phyloP scores from a whole-genome alignment of 192 early-diverging fungal genomes.

The Gonapodya prolifera region DNA sequence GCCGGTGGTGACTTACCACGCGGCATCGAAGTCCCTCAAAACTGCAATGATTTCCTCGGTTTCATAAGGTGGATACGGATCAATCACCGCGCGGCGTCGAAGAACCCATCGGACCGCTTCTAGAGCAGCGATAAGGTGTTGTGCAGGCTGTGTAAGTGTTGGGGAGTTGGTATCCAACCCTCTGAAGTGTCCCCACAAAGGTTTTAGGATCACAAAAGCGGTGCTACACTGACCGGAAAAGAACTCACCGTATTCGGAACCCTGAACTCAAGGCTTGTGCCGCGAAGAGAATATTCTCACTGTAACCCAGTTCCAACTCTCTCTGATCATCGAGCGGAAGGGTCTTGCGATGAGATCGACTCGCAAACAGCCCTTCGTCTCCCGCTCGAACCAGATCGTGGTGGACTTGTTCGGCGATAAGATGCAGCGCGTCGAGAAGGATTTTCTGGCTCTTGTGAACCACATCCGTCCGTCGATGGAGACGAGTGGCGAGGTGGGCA shows the following conservation, averaged over 20 bases:
- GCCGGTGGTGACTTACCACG: too few relatives aligned
- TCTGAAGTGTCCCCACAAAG: background rate
- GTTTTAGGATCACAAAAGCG: background rate
- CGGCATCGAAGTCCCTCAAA: constrained; percentile 46
- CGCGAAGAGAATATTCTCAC: constrained; percentile 59
- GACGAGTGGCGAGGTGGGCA: background rate
- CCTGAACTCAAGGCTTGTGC: constrained; percentile 50
- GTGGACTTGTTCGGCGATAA: constrained; percentile 28
- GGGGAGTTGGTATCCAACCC: background rate
- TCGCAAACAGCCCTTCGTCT: constrained; percentile 4
- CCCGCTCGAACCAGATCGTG: constrained; percentile 8
- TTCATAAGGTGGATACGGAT: constrained; percentile 13
- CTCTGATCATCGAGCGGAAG: constrained; percentile 54
- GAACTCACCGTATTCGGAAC: constrained; percentile 51
- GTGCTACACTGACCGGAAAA: constrained; percentile 26
- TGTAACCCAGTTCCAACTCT: constrained; percentile 52
- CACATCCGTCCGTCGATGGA: constrained; percentile 20
- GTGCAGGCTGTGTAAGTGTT: background rate
- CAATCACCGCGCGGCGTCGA: constrained; percentile 13
- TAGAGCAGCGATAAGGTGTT: constrained; percentile 37
- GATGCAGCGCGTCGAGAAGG: constrained; percentile 37
- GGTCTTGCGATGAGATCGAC: constrained; percentile 38
- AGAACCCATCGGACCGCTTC: constrained; percentile 41
- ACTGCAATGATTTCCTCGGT: constrained; percentile 30
- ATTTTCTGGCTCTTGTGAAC: constrained; percentile 43